phyloP scores from a whole-genome alignment of 2,329 filamentous ascomycete species.

The Penicillium sclerotigenum region DNA sequence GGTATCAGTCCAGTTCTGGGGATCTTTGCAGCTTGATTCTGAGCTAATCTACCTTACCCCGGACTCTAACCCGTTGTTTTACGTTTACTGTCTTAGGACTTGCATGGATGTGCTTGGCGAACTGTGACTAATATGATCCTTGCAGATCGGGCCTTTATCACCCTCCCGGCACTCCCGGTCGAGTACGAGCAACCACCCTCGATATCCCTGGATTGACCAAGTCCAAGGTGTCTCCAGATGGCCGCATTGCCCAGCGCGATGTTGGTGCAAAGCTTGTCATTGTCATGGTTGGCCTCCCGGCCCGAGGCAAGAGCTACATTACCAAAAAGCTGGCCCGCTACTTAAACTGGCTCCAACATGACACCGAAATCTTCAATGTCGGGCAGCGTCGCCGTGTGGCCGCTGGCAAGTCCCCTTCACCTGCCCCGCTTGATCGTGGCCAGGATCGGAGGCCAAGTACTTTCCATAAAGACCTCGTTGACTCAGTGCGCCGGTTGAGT shows the following conservation, averaged over 20 bases:
- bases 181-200: constrained; percentile 84
- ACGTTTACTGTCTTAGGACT: constrained; percentile 2
- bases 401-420: constrained; percentile 51
- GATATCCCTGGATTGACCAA: constrained; percentile 96
- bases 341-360: constrained; percentile 94
- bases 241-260: constrained; percentile 87
- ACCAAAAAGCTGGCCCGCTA: constrained; percentile 97
- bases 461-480: constrained; percentile 42
- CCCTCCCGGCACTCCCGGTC: constrained; percentile 63
- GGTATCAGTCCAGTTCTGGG: background rate
- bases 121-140: constrained; percentile 5
- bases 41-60: constrained; percentile 6
- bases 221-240: constrained; percentile 92
- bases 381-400: constrained; percentile 83
- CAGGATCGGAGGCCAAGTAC: constrained; percentile 22
- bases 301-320: constrained; percentile 95
- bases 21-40: background rate
- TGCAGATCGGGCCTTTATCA: constrained; percentile 24
- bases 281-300: constrained; percentile 95
- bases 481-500: constrained; percentile 45
- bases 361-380: constrained; percentile 95
- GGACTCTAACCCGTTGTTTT: background rate
- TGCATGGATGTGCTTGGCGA: background rate
- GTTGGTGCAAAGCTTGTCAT: constrained; percentile 96
- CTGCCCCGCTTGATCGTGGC: constrained; percentile 15